phyloP scores from a whole-genome alignment of 352 stramenopile genomes.

The Pilasporangium apinafurcum region DNA sequence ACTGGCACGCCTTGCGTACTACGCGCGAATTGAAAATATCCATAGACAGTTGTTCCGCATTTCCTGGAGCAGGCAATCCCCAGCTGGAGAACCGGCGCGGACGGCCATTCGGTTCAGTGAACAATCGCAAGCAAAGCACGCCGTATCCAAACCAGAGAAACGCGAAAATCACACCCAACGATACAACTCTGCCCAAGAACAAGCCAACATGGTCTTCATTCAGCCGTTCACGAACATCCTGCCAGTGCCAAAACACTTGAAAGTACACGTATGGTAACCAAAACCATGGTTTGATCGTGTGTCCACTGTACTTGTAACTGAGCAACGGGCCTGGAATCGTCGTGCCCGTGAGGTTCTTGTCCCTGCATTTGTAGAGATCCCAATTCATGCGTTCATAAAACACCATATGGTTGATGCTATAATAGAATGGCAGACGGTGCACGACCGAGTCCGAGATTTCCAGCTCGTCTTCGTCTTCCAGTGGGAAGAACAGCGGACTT shows the following conservation, averaged over 20 bases:
- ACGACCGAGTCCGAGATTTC: slow-evolving; percentile 43
- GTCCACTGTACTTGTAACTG: slow-evolving; percentile 78
- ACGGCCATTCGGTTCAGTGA: slow-evolving; percentile 56
- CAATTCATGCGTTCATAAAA: slow-evolving; percentile 86
- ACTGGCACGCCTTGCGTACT: slow-evolving; percentile 62
- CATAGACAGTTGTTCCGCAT: slow-evolving; percentile 42
- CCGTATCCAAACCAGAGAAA: slow-evolving; percentile 66
- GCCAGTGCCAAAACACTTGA: slow-evolving; percentile 81
- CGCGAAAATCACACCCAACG: slow-evolving; percentile 48
- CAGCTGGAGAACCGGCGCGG: slow-evolving; percentile 54
- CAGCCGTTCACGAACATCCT: slow-evolving; percentile 47
- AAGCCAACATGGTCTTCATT: slow-evolving; percentile 56
- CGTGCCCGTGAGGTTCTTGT: slow-evolving; percentile 49
- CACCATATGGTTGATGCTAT: slow-evolving; percentile 87
- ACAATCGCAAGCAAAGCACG: slow-evolving; percentile 57
- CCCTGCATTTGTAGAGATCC: slow-evolving; percentile 81
- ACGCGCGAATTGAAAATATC: slow-evolving; percentile 72
- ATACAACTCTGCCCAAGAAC: slow-evolving; percentile 56
- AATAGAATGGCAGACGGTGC: slow-evolving; percentile 73
- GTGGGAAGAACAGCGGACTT: slow-evolving; percentile 63
- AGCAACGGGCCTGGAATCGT: slow-evolving; percentile 64
- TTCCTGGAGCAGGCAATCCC: slow-evolving; percentile 42
- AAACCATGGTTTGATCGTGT: slow-evolving; percentile 72
- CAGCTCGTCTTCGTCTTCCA: slow-evolving; percentile 27
- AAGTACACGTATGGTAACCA: slow-evolving; percentile 81